A percentile compares a stretch with the other conserved stretches of the same genome.
phyloP scores from a whole-genome alignment of 169 alveolate genomes.

The Plasmodium ovale region DNA sequence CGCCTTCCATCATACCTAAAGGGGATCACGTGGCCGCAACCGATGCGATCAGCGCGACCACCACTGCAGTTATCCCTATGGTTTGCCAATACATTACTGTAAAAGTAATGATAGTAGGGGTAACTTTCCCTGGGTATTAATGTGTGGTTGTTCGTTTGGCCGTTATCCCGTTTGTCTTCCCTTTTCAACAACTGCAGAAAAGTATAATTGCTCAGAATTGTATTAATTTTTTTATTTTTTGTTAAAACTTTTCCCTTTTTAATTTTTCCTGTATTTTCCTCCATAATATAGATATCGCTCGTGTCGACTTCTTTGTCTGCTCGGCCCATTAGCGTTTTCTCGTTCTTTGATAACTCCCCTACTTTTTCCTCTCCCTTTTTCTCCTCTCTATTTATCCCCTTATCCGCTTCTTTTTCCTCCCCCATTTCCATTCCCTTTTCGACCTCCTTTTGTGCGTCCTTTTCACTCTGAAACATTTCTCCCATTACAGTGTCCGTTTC shows the following conservation, averaged over 20 bases:
- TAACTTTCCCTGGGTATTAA: slow-evolving; percentile 44
- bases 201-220: slow-evolving; percentile 29
- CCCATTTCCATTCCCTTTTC: background rate
- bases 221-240: slow-evolving; percentile 25
- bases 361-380: slow-evolving; percentile 13
- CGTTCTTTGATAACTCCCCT: too few species aligned
- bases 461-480: background rate
- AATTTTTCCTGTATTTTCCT: background rate
- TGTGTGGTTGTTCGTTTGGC: background rate
- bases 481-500: background rate
- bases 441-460: background rate
- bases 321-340: too few species aligned
- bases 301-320: background rate
- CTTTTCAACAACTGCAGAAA: slow-evolving; percentile 27
- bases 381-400: background rate
- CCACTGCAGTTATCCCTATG: background rate
- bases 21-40: background rate
- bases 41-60: too few species aligned
- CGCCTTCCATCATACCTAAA: slow-evolving; percentile 5
- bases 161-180: slow-evolving; percentile 5
- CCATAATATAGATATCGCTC: background rate
- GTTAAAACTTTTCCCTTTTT: slow-evolving; percentile 15
- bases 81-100: slow-evolving; percentile 18
- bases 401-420: background rate
- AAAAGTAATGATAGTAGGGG: slow-evolving; percentile 66